Percentiles rank a stretch among this genome's conserved stretches.
These are phyloP conservation scores for Plasmodium gaboni DNA, from an alignment of 169 alveolate species.

Conservation along the genomic window DNA sequence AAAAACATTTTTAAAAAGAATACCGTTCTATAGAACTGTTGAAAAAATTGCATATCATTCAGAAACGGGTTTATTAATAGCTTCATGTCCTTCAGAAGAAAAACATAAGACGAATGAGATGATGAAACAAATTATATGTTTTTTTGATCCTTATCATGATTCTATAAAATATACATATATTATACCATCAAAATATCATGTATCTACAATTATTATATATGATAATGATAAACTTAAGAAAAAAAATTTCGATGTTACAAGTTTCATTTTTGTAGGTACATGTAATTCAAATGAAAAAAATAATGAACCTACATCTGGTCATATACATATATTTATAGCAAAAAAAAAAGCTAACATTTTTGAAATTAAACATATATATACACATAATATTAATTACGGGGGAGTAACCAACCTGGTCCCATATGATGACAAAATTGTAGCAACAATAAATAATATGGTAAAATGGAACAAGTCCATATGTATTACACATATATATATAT, in stretches of 20 bases:
- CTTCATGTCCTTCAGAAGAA: constrained; percentile 73
- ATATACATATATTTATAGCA: constrained; percentile 49
- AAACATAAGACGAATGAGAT: constrained; percentile 59
- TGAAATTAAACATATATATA: constrained; percentile 71
- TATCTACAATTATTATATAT: constrained; percentile 52
- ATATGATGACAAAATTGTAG: constrained; percentile 26
- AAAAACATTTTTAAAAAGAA: constrained; percentile 30
- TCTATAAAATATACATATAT: constrained; percentile 44
- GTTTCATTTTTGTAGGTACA: constrained; percentile 62
- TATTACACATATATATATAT: neutral
- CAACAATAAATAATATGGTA: constrained; percentile 61
- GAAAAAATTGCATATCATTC: constrained; percentile 69
- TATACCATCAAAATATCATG: constrained; percentile 68
- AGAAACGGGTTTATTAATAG: constrained; percentile 46
- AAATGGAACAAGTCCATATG: neutral
- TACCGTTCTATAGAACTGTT: constrained; percentile 73
- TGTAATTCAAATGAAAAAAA: constrained; percentile 39
- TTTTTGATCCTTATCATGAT: constrained; percentile 61
- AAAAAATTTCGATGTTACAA: neutral
- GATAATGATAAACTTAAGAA: constrained; percentile 2
- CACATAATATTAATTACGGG: constrained; percentile 49
- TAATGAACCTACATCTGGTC: constrained; percentile 63
- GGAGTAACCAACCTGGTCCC: constrained; percentile 47
- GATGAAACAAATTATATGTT: constrained; percentile 69
- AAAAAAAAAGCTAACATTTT: constrained; percentile 38